Evolutionary conservation across 2,329 filamentous ascomycete genomes (phyloP).

Genomic region (Biscogniauxia mediterranea): DNA sequence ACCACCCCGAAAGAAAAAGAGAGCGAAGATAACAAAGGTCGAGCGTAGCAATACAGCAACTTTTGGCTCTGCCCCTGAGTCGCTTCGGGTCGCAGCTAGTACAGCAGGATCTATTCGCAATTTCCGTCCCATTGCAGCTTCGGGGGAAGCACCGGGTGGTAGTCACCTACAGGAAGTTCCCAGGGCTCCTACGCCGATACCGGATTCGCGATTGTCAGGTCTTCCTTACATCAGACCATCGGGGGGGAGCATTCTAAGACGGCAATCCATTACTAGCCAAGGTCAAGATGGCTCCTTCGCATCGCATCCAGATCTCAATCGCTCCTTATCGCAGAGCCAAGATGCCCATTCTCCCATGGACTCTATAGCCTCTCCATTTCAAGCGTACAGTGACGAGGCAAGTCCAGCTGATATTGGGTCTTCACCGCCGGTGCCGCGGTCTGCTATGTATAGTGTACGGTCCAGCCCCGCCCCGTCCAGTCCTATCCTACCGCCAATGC

Average conservation of each 20-base stretch:
- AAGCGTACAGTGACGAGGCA: constrained; percentile 51
- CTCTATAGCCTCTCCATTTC: constrained; percentile 49
- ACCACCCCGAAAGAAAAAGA: constrained; percentile 61
- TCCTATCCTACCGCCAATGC: constrained; percentile 68
- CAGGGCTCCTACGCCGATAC: constrained; percentile 74
- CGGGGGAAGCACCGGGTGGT: constrained; percentile 40
- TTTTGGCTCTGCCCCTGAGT: constrained; percentile 74
- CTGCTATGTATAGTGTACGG: constrained; percentile 48
- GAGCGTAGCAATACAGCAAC: constrained; percentile 69
- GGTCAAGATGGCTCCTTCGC: constrained; percentile 41
- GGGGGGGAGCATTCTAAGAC: constrained; percentile 53
- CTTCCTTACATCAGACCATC: constrained; percentile 32
- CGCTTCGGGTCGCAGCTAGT: constrained; percentile 84
- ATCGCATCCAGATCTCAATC: constrained; percentile 33
- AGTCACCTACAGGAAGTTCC: constrained; percentile 69
- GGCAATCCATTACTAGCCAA: constrained; percentile 58
- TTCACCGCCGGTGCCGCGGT: constrained; percentile 78
- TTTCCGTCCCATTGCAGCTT: constrained; percentile 69
- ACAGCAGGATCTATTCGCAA: constrained; percentile 84
- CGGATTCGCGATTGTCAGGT: constrained; percentile 41
- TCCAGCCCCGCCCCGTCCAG: constrained; percentile 74
- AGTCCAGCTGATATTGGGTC: constrained; percentile 85
- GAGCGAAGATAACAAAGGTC: constrained; percentile 73
- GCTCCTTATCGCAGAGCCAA: constrained; percentile 43
- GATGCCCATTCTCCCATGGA: constrained; percentile 56